These are phyloP conservation scores for Rhododendron williamsianum DNA, from an alignment of 148 eudicot species.

Conservation along the genomic window DNA sequence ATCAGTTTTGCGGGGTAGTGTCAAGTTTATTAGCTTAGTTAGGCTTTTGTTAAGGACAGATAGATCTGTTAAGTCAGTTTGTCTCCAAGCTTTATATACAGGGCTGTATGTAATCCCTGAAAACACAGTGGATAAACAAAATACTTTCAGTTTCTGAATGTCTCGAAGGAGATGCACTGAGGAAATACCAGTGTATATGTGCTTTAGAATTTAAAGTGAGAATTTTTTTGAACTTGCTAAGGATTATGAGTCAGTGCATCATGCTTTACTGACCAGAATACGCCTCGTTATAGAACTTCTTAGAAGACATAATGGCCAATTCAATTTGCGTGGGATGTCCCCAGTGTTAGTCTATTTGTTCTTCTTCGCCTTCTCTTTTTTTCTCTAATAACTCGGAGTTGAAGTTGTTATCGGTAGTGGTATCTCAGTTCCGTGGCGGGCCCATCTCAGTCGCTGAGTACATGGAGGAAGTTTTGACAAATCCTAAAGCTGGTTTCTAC, in stretches of 20 bases:
- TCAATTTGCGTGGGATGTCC: background rate
- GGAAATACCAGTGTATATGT: constrained; percentile 1
- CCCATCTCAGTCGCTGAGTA: constrained; percentile 96
- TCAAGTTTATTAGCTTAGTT: background rate
- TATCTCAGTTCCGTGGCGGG: constrained; percentile 82
- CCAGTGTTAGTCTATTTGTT: background rate
- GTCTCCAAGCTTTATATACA: background rate
- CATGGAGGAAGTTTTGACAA: constrained; percentile 96
- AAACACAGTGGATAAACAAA: background rate
- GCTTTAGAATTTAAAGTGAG: background rate
- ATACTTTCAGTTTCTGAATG: background rate
- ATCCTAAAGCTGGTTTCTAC: constrained; percentile 89
- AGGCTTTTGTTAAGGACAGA: background rate
- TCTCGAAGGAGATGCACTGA: background rate
- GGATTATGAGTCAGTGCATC: background rate
- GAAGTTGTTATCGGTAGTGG: background rate
- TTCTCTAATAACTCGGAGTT: background rate
- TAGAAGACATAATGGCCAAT: background rate
- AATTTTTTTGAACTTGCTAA: background rate
- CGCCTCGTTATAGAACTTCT: background rate
- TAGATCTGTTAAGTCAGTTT: background rate
- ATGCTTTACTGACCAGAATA: background rate
- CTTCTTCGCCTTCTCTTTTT: background rate
- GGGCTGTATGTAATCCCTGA: background rate
- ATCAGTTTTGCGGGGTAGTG: background rate